Conservation (phyloP, 116 monocot genomes). For the Cymodocea nodosa region DNA sequence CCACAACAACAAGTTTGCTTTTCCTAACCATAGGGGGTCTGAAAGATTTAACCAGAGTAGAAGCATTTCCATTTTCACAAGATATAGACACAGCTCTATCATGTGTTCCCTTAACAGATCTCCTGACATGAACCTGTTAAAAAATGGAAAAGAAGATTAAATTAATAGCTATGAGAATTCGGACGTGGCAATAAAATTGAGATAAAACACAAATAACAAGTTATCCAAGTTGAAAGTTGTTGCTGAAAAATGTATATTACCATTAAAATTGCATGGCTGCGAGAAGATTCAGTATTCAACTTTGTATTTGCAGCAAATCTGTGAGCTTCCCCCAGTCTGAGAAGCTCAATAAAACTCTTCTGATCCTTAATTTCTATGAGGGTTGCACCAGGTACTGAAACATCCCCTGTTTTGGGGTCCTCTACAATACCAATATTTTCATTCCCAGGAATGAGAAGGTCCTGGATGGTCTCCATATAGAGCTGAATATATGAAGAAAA, state of each 20-base stretch:
- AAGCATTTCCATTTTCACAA: slow-evolving; percentile 50
- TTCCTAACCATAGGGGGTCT: slow-evolving; percentile 78
- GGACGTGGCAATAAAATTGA: neutral
- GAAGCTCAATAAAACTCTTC: slow-evolving; percentile 61
- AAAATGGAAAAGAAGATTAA: neutral
- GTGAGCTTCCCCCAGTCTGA: slow-evolving; percentile 87
- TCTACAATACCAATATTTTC: slow-evolving; percentile 89
- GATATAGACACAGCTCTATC: slow-evolving; percentile 27
- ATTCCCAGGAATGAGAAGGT: slow-evolving; percentile 83
- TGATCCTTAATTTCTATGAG: slow-evolving; percentile 74
- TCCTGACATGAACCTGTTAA: slow-evolving; percentile 67
- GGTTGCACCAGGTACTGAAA: slow-evolving; percentile 83
- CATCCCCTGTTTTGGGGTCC: slow-evolving; percentile 94
- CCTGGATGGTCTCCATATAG: slow-evolving; percentile 94
- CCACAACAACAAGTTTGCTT: slow-evolving; percentile 96
- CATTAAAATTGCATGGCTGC: slow-evolving; percentile 96
- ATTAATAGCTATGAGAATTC: neutral
- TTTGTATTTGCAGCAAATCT: slow-evolving; percentile 96
- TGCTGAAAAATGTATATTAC: slow-evolving; percentile 8
- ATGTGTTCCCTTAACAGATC: slow-evolving; percentile 46
- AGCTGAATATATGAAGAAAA: slow-evolving; percentile 29
- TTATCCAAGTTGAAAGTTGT: no score
- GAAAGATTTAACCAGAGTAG: slow-evolving; percentile 47
- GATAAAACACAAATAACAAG: no score
- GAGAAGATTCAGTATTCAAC: slow-evolving; percentile 97